Evolutionary conservation across 768 basidiomycete species (phyloP), one percentile per base, ranked within the genome.

Genomic region (Termitomyces sp.): DNA sequence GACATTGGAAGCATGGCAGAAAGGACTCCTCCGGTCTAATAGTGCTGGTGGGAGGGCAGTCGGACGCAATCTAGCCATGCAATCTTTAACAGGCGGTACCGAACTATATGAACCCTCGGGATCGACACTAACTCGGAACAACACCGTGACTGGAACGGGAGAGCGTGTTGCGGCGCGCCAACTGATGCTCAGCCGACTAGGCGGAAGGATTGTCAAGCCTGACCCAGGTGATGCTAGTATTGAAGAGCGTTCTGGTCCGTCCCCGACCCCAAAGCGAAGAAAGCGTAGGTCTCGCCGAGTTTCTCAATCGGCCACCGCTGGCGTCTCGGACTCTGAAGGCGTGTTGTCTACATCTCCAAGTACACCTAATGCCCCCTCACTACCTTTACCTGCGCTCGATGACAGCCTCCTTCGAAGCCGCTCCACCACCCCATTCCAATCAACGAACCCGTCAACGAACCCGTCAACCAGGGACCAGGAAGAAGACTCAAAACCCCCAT

Each of bases 11-110:
- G 89, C 87, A 22, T 74, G 95, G 38, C 86, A 87, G 67, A 83
- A 78, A 65, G 87, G 88, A 16, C 80, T 97, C 3, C 86, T 91
- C 66, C 86, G 94, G 20, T 95, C 94, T 2, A 94, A 95, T 68
- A 95, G 94, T 66, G 91, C 90, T n/a, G 90, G 88, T 22, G 81
- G 88, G 53, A 61, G 61, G 52, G 81, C 87, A 66, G 85, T 84
- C 32, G 74, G 75, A 33, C 76, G 89, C 48, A 80, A 83, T 64
- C 74, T 85, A 70, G 93, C 93, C 4, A 84, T 96, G 83, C 85
- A 85, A 61, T 94, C 93, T 68, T 76, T 97, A 55, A 93, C 88
- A 1, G 89, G 90, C 41, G 88, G 86, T 28, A 78, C 79, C 49
- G 88, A 90, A 60, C 74, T 78, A 5, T 82, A 84, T 60, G 87